Base-by-base conservation (phyloP, 352 stramenopile species). In the Globisporangium sylvaticum region DNA sequence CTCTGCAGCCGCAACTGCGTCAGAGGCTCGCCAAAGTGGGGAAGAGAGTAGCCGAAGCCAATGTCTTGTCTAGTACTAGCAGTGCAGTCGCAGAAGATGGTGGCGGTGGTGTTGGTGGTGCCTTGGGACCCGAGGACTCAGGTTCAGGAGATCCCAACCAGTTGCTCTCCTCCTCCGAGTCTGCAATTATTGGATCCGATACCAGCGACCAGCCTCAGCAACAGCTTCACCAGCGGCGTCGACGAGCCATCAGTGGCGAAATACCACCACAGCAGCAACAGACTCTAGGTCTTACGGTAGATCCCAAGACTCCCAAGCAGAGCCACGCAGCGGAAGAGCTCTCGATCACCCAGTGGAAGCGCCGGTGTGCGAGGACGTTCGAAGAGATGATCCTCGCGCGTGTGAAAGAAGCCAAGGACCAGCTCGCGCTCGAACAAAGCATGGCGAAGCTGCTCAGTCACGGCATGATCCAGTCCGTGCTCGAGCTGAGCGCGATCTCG, bases 331-430 rank as follows among this genome's bases (percentile, higher is more conserved):
- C 42, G 1, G 65, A 70, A 25, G 65, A 70, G 27, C 53, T 56
- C 15, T 61, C 75, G 24, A 79, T 79, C 53, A 63, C 87, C 8
- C 68, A 81, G 25, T 76, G 81, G 12, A 92, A 92, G 62, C 80
- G 85, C 1, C 77, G 82, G 7, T 94, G 85, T 34, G 85, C 85
- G 8, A 84, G 85, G 29, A 92, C 85, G 0, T 94, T 94, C 63
- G 83, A 90, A 62, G 76, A 89, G 22, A 92, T 94, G 82, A 87
- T 94, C 48, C 64, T 73, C 22, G 73, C 71, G 14, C 80, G 81
- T 7, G 44, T 88, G 32, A 67, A 66, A 15, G 55, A 68, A 22
- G 27, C 31, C 20, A 58, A 61, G 60, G 75, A 58, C 22, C 18
- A 7, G 1, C 44, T 4, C 9, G n/a, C 50, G 3, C 60, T 53